phyloP scores from a whole-genome alignment of 164 flowering plant genomes.

The Tinospora cordifolia region DNA sequence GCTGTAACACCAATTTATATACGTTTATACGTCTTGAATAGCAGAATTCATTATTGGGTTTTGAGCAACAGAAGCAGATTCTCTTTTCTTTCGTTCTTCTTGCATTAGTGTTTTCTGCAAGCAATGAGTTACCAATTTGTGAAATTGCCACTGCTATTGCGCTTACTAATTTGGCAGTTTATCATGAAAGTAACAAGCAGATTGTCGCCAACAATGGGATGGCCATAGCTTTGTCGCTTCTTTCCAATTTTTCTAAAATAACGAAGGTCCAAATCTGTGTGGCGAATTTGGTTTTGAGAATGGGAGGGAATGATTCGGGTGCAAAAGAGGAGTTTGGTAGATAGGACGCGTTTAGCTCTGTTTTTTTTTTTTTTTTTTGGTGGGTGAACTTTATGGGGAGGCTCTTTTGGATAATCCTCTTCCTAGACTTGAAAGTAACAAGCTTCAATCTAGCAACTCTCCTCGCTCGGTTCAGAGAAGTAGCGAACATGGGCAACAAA shows the following conservation, averaged over 20 bases:
- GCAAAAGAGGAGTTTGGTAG: conserved; percentile 62
- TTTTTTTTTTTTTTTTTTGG: no score
- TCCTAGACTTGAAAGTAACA: no score
- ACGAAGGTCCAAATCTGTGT: conserved; percentile 49
- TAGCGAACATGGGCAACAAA: no score
- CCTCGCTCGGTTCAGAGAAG: no score
- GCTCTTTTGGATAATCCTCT: conserved; percentile 30
- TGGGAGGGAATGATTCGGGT: conserved; percentile 41
- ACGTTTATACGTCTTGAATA: no score
- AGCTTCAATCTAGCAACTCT: conserved; percentile 23
- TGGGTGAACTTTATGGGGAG: conserved; percentile 42
- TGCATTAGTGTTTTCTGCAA: no score
- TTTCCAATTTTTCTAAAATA: conserved; percentile 41
- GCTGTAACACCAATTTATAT: no score
- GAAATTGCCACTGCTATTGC: conserved; percentile 56
- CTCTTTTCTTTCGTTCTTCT: no score
- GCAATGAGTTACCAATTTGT: no score
- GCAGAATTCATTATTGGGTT: no score
- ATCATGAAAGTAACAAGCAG: conserved; percentile 40
- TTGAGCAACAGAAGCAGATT: no score
- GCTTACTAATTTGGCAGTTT: conserved; percentile 35
- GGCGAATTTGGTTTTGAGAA: conserved; percentile 47
- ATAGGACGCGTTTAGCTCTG: conserved; percentile 50
- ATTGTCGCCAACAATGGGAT: conserved; percentile 35
- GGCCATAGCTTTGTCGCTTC: conserved; percentile 38